Conservation (phyloP, 768 basidiomycete species). For the Podaxis pistillaris region DNA sequence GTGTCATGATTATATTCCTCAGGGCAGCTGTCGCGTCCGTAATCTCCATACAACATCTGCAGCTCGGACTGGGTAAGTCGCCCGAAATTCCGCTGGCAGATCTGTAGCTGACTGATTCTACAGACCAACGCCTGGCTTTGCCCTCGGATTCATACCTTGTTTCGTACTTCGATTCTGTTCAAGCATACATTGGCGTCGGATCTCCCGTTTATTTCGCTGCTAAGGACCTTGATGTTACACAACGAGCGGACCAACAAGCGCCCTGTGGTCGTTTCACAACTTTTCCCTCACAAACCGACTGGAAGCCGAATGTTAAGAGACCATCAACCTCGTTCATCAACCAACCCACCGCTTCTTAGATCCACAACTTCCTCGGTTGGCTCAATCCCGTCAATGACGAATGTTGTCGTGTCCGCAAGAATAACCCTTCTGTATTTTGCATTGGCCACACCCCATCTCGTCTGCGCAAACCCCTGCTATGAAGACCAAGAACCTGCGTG, state of each 20-base stretch:
- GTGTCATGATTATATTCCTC: constrained; percentile 69
- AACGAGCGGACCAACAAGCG: constrained; percentile 69
- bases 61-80: constrained; percentile 83
- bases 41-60: constrained; percentile 89
- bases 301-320: constrained; percentile 89
- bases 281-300: constrained; percentile 82
- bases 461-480: constrained; percentile 80
- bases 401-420: constrained; percentile 88
- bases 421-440: constrained; percentile 74
- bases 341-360: constrained; percentile 90
- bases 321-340: constrained; percentile 86
- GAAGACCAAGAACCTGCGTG: constrained; percentile 70
- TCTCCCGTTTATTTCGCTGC: constrained; percentile 98
- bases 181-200: constrained; percentile 90
- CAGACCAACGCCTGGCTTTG: constrained; percentile 90
- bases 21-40: constrained; percentile 81
- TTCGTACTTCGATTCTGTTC: constrained; percentile 86
- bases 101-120: constrained; percentile 9
- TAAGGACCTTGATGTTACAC: constrained; percentile 64
- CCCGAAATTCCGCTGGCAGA: not conserved
- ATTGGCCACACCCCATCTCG: constrained; percentile 55
- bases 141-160: constrained; percentile 93
- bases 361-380: constrained; percentile 96
- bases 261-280: constrained; percentile 95
- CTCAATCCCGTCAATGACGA: constrained; percentile 84